These are phyloP conservation scores for Globisporangium echinulatum DNA, from an alignment of 352 stramenopile species.

Conservation along the genomic window DNA sequence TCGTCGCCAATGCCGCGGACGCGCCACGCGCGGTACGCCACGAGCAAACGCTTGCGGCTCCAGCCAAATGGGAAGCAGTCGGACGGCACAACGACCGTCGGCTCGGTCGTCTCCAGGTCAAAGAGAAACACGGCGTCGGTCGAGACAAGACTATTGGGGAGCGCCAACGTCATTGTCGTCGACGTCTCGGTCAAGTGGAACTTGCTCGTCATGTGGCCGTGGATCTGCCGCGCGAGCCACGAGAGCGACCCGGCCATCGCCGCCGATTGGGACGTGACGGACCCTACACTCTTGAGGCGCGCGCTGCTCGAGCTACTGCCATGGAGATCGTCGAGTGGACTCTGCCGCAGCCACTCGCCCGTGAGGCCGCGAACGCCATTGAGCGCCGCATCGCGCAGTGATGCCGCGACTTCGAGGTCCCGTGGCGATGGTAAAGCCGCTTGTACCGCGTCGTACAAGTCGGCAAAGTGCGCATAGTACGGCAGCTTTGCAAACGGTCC, in stretches of 20 bases:
- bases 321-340: slow-evolving; percentile 30
- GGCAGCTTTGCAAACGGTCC: slow-evolving; percentile 29
- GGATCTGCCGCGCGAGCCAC: slow-evolving; percentile 52
- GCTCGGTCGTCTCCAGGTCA: slow-evolving; percentile 37
- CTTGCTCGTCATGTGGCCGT: slow-evolving; percentile 42
- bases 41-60: slow-evolving; percentile 37
- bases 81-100: slow-evolving; percentile 32
- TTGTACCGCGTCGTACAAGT: slow-evolving; percentile 41
- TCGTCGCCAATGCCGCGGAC: slow-evolving; percentile 40
- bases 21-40: slow-evolving; percentile 64
- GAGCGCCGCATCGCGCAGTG: slow-evolving; percentile 35
- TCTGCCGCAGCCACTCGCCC: slow-evolving; percentile 39
- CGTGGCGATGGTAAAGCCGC: slow-evolving; percentile 32
- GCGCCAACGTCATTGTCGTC: slow-evolving; percentile 46
- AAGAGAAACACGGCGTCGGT: slow-evolving; percentile 38
- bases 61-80: slow-evolving; percentile 60
- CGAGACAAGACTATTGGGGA: slow-evolving; percentile 57
- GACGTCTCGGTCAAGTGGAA: slow-evolving; percentile 56
- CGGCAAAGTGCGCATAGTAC: slow-evolving; percentile 37
- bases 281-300: slow-evolving; percentile 10
- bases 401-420: slow-evolving; percentile 35
- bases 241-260: slow-evolving; percentile 22
- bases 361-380: slow-evolving; percentile 32
- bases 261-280: slow-evolving; percentile 8
- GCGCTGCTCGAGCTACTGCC: slow-evolving; percentile 14